These are phyloP conservation scores for Bonnemaisonia californica DNA, from an alignment of 31 red algal species.

Conservation along the genomic window DNA sequence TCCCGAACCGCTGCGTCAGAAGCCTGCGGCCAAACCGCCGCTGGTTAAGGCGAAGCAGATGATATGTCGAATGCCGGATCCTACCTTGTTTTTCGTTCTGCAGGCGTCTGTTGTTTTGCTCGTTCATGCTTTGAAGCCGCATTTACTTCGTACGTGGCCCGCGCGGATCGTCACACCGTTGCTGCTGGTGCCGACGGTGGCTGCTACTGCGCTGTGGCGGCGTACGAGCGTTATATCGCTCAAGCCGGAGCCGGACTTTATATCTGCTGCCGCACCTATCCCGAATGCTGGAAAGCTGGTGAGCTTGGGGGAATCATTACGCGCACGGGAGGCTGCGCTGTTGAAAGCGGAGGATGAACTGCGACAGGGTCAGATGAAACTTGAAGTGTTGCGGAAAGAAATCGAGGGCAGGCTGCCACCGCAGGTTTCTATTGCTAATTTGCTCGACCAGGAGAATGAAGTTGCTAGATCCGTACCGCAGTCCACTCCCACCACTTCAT, in stretches of 20 bases:
- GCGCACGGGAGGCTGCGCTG: constrained; percentile 39
- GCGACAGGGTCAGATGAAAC: constrained; percentile 27
- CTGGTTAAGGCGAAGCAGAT: not conserved
- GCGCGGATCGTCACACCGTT: constrained; percentile 32
- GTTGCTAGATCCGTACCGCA: not conserved
- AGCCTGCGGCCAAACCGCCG: not conserved
- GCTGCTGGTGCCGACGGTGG: constrained; percentile 39
- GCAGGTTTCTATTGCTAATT: constrained; percentile 31
- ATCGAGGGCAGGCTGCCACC: constrained; percentile 55
- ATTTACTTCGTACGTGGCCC: constrained; percentile 40
- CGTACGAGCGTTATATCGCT: constrained; percentile 36
- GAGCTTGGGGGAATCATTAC: constrained; percentile 43
- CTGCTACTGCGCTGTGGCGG: constrained; percentile 42
- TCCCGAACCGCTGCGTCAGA: not conserved
- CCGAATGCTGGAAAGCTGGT: constrained; percentile 56
- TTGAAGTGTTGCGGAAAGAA: constrained; percentile 58
- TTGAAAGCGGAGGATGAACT: constrained; percentile 38
- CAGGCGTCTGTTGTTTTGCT: constrained; percentile 32
- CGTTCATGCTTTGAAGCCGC: constrained; percentile 36
- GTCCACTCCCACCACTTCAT: not conserved
- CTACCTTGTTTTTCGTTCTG: constrained; percentile 40
- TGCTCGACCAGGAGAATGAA: constrained; percentile 45
- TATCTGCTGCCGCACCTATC: constrained; percentile 35
- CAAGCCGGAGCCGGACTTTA: not conserved
- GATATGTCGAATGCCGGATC: constrained; percentile 52